These are phyloP conservation scores for Neurospora sp. DNA, from an alignment of 495 filamentous ascomycete genomes.

Conservation along the genomic window DNA sequence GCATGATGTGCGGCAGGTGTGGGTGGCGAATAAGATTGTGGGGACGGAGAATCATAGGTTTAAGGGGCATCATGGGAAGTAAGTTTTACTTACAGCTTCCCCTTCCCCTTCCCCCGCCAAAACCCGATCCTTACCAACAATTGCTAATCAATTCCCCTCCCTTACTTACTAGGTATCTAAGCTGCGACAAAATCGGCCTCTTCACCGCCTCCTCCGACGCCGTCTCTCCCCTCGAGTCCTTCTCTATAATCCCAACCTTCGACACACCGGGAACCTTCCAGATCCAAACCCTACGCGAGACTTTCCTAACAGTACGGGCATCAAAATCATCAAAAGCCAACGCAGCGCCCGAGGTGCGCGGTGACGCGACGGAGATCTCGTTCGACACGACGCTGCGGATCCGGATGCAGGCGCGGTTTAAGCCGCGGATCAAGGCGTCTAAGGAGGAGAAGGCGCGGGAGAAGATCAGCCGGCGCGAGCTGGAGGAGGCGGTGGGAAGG, in stretches of 20 bases:
- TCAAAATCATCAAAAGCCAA: constrained; percentile 29
- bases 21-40: constrained; percentile 76
- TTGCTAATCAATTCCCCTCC: not conserved
- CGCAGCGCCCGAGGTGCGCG: constrained; percentile 52
- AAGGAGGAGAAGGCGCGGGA: constrained; percentile 73
- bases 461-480: constrained; percentile 77
- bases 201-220: constrained; percentile 69
- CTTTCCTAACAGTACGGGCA: constrained; percentile 46
- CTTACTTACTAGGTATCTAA: constrained; percentile 45
- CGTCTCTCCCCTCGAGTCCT: constrained; percentile 72
- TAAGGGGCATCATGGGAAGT: constrained; percentile 81
- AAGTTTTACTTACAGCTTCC: too few species aligned
- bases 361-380: constrained; percentile 60
- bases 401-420: constrained; percentile 91
- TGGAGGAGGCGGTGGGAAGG: constrained; percentile 73
- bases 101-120: too few species aligned
- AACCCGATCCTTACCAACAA: not conserved
- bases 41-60: constrained; percentile 74
- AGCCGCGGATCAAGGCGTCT: constrained; percentile 63
- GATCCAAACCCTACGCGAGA: constrained; percentile 54
- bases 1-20: constrained; percentile 89
- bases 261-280: constrained; percentile 57
- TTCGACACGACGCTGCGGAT: constrained; percentile 73
- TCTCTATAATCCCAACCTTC: constrained; percentile 52
- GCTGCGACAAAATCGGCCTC: constrained; percentile 73